Conservation (phyloP, 306 rosid species). For the Quillaja saponaria region DNA sequence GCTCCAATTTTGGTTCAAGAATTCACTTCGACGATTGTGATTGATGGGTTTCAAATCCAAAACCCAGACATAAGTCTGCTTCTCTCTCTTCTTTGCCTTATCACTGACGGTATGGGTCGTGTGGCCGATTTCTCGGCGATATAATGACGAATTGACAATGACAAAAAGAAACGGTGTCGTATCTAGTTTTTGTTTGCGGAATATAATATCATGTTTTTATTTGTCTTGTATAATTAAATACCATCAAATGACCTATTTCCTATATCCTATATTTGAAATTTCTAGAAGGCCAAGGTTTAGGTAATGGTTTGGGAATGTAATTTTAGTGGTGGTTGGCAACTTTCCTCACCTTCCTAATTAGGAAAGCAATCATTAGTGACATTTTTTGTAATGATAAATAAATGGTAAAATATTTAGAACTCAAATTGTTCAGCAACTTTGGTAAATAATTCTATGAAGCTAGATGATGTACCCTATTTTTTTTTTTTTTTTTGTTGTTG, state of each 20-base stretch:
- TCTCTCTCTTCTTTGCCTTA: neutral
- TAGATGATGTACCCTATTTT: too few relatives aligned
- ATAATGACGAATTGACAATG: conserved; percentile 11
- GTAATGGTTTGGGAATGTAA: too few relatives aligned
- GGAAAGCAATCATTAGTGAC: too few relatives aligned
- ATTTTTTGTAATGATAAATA: too few relatives aligned
- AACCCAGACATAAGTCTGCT: conserved; percentile 30
- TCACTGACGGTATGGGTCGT: neutral
- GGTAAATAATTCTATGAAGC: too few relatives aligned
- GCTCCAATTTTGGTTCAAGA: conserved; percentile 13
- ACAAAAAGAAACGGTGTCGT: conserved; percentile 15
- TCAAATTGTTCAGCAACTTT: too few relatives aligned
- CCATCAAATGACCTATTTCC: too few relatives aligned
- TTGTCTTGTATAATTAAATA: neutral
- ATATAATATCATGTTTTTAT: neutral
- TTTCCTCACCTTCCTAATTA: too few relatives aligned
- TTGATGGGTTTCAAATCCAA: conserved; percentile 18
- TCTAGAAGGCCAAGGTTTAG: too few relatives aligned
- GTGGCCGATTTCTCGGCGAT: neutral
- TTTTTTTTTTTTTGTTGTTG: conserved; percentile 31
- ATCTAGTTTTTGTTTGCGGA: neutral
- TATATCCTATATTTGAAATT: too few relatives aligned
- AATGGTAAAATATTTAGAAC: too few relatives aligned
- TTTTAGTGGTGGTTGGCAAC: too few relatives aligned
- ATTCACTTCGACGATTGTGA: conserved; percentile 1